phyloP scores from a whole-genome alignment of 2,329 filamentous ascomycete genomes.

The Aspergillus pseudotamarii region DNA sequence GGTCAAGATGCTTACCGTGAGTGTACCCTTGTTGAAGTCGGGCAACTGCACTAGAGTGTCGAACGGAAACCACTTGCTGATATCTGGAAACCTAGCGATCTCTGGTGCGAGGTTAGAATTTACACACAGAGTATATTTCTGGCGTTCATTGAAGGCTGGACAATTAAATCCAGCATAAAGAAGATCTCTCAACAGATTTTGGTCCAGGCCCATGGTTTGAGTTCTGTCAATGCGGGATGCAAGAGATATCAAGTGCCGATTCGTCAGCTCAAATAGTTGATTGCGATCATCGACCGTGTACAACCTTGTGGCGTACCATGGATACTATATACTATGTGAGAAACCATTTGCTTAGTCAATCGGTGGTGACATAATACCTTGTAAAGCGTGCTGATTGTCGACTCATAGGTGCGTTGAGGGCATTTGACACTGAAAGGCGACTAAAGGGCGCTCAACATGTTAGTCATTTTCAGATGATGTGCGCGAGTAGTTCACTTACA shows the following conservation, averaged over 20 bases:
- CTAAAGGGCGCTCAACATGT: slow-evolving; percentile 30
- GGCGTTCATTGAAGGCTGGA: slow-evolving; percentile 48
- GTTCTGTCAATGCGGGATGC: slow-evolving; percentile 61
- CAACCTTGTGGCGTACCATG: slow-evolving; percentile 50
- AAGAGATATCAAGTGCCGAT: slow-evolving; percentile 68
- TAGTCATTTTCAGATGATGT: not conserved
- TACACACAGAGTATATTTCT: slow-evolving; percentile 40
- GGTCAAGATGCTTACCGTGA: slow-evolving; percentile 29
- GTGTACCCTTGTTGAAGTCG: slow-evolving; percentile 19
- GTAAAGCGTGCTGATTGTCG: slow-evolving; percentile 53
- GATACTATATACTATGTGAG: slow-evolving; percentile 44
- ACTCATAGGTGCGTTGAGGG: slow-evolving; percentile 57
- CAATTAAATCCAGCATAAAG: slow-evolving; percentile 45
- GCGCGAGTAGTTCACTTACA: slow-evolving; percentile 39
- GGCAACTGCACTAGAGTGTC: slow-evolving; percentile 37
- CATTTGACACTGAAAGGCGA: slow-evolving; percentile 54
- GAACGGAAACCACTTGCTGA: slow-evolving; percentile 43
- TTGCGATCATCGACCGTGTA: slow-evolving; percentile 53
- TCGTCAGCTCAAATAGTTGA: slow-evolving; percentile 45
- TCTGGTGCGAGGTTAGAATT: slow-evolving; percentile 29
- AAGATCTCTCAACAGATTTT: slow-evolving; percentile 42
- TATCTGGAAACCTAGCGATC: slow-evolving; percentile 26
- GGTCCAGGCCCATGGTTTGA: slow-evolving; percentile 42
- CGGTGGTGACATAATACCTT: slow-evolving; percentile 42
- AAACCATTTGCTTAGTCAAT: not conserved